Conservation (phyloP, 2,329 filamentous ascomycete genomes). For the Chaetomium sp. region DNA sequence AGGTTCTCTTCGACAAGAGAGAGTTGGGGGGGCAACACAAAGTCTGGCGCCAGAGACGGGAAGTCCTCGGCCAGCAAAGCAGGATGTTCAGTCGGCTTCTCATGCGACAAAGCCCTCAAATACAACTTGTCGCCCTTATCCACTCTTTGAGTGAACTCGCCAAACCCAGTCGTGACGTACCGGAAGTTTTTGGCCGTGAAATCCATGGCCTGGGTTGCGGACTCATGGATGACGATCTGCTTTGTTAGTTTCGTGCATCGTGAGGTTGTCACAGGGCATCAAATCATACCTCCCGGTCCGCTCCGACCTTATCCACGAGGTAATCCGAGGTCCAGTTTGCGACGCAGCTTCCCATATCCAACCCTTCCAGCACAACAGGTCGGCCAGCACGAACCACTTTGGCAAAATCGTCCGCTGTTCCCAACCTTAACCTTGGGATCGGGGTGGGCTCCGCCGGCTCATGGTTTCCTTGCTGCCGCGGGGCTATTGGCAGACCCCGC, state of each 20-base stretch:
- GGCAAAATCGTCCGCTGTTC: constrained; percentile 51
- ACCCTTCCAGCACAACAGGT: constrained; percentile 59
- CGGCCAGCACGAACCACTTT: constrained; percentile 49
- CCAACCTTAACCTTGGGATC: constrained; percentile 48
- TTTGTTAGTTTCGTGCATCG: constrained; percentile 15
- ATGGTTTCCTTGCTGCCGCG: background rate
- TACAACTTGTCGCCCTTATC: constrained; percentile 60
- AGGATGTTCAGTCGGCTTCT: constrained; percentile 61
- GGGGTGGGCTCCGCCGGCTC: constrained; percentile 13
- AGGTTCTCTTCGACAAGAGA: constrained; percentile 50
- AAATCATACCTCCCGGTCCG: constrained; percentile 48
- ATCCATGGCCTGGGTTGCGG: constrained; percentile 60
- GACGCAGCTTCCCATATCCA: constrained; percentile 62
- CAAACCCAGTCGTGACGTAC: constrained; percentile 64
- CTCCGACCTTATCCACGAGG: constrained; percentile 55
- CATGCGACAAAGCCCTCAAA: constrained; percentile 67
- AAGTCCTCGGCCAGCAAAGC: constrained; percentile 69
- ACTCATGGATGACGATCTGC: constrained; percentile 68
- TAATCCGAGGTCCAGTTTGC: constrained; percentile 63
- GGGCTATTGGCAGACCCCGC: background rate
- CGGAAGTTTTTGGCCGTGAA: constrained; percentile 79
- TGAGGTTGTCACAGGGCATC: background rate
- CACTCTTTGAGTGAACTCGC: constrained; percentile 57
- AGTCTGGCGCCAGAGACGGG: constrained; percentile 61
- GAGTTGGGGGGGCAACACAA: constrained; percentile 59